A percentile compares a stretch with the other conserved stretches of the same genome.
These are phyloP conservation scores for Mortierella hygrophila DNA, from an alignment of 192 early-diverging fungal genomes.

Conservation along the genomic window DNA sequence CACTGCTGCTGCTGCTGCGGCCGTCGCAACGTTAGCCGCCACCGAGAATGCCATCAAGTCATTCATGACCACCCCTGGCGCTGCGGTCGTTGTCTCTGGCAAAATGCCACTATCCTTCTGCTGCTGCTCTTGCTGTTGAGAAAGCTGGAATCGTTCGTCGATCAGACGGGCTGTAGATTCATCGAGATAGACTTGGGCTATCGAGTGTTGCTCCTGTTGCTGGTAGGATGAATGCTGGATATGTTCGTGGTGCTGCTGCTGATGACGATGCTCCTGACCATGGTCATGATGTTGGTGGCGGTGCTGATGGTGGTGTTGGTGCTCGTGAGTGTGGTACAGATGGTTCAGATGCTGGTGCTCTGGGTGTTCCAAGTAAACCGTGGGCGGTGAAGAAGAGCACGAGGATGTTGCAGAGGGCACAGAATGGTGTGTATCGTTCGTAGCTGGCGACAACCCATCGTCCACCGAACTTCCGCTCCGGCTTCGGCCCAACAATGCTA, in stretches of 20 bases:
- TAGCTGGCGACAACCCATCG: slow-evolving; percentile 25
- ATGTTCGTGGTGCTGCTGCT: neutral
- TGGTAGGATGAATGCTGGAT: neutral
- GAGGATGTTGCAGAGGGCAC: slow-evolving; percentile 29
- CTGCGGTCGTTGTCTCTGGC: slow-evolving; percentile 3
- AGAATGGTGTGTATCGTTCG: neutral
- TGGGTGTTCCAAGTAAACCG: neutral
- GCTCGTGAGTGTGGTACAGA: neutral
- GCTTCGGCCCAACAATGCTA: slow-evolving; percentile 2
- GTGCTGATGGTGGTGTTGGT: neutral
- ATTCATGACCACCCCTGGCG: neutral
- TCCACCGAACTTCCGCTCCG: slow-evolving; percentile 26
- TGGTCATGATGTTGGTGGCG: slow-evolving; percentile 7
- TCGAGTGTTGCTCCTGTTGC: neutral
- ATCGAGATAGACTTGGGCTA: neutral
- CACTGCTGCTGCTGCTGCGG: neutral
- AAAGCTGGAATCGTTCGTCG: neutral
- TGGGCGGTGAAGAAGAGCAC: slow-evolving; percentile 31
- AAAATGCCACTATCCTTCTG: neutral
- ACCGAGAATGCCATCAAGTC: neutral
- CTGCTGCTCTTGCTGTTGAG: slow-evolving; percentile 21
- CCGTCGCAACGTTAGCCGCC: neutral
- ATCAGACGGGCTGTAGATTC: neutral
- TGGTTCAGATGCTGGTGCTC: slow-evolving; percentile 4
- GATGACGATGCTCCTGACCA: neutral